These are phyloP conservation scores for Xylariaceae sp. DNA, from an alignment of 2,329 filamentous ascomycete species.

Conservation along the genomic window DNA sequence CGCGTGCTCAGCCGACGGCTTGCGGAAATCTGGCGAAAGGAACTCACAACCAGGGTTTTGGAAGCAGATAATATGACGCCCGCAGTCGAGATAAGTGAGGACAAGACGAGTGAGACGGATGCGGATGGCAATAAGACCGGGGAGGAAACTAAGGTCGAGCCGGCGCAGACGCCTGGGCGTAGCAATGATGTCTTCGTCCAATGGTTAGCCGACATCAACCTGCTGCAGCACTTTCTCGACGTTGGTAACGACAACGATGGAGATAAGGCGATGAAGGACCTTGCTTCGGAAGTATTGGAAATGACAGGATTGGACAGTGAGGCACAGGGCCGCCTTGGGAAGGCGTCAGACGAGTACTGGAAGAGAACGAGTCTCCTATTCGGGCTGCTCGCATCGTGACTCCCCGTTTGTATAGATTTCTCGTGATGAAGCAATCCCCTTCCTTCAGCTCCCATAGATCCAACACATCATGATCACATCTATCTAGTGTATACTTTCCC, in stretches of 20 bases:
- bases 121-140: slow-evolving; percentile 4
- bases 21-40: slow-evolving; percentile 41
- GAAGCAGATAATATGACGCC: slow-evolving; percentile 19
- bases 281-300: slow-evolving; percentile 43
- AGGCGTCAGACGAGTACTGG: slow-evolving; percentile 70
- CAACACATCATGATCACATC: neutral
- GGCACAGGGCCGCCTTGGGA: slow-evolving; percentile 49
- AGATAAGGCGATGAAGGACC: slow-evolving; percentile 34
- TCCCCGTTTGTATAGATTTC: slow-evolving; percentile 8
- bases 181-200: slow-evolving; percentile 49
- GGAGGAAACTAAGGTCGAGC: neutral
- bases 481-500: neutral
- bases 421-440: neutral
- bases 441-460: neutral
- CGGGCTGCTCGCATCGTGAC: slow-evolving; percentile 56
- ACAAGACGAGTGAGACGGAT: neutral
- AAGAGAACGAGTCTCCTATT: slow-evolving; percentile 77
- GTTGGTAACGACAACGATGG: slow-evolving; percentile 18
- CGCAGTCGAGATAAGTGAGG: slow-evolving; percentile 12
- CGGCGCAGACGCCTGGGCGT: slow-evolving; percentile 22
- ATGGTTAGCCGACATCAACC: slow-evolving; percentile 55
- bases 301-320: slow-evolving; percentile 46
- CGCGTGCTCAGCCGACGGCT: slow-evolving; percentile 47
- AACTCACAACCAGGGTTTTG: slow-evolving; percentile 33
- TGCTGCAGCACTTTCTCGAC: slow-evolving; percentile 45